Evolutionary conservation across 2,329 filamentous ascomycete genomes (phyloP).

Genomic region (Sclerotinia trifoliorum): DNA sequence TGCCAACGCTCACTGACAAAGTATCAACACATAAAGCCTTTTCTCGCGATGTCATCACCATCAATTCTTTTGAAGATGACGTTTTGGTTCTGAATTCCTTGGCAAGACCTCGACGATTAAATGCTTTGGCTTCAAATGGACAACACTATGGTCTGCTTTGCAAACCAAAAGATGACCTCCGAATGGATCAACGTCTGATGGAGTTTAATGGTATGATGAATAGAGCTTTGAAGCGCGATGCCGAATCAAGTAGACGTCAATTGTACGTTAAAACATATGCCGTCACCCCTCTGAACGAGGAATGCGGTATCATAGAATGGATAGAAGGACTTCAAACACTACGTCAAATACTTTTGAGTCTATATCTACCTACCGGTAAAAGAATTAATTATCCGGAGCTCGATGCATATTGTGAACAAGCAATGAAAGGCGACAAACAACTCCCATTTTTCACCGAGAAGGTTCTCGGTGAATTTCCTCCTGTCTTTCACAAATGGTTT

Average conservation of each 20-base stretch:
- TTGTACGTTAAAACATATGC: conserved; percentile 97
- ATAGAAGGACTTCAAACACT: conserved; percentile 93
- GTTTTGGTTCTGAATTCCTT: conserved; percentile 88
- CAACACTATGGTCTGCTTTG: conserved; percentile 85
- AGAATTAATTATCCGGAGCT: conserved; percentile 68
- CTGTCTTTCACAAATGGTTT: conserved; percentile 92
- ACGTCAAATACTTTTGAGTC: conserved; percentile 79
- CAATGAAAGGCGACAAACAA: conserved; percentile 55
- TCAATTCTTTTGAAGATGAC: conserved; percentile 77
- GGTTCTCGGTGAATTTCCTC: conserved; percentile 66
- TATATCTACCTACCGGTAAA: conserved; percentile 75
- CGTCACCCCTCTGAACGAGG: conserved; percentile 94
- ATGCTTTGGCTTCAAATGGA: conserved; percentile 84
- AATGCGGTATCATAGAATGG: conserved; percentile 98
- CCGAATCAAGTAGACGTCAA: conserved; percentile 84
- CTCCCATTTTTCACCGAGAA: conserved; percentile 68
- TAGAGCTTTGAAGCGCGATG: conserved; percentile 84
- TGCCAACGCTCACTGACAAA: conserved; percentile 72
- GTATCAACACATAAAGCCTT: conserved; percentile 82
- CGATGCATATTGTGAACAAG: conserved; percentile 62
- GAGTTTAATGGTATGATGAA: conserved; percentile 99
- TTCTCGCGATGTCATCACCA: conserved; percentile 79
- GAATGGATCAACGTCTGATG: conserved; percentile 97
- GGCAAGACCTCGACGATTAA: conserved; percentile 87
- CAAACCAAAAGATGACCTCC: conserved; percentile 96